Evolutionary conservation across 192 early-diverging fungal genomes (phyloP).

Genomic region (Backusella sp.): DNA sequence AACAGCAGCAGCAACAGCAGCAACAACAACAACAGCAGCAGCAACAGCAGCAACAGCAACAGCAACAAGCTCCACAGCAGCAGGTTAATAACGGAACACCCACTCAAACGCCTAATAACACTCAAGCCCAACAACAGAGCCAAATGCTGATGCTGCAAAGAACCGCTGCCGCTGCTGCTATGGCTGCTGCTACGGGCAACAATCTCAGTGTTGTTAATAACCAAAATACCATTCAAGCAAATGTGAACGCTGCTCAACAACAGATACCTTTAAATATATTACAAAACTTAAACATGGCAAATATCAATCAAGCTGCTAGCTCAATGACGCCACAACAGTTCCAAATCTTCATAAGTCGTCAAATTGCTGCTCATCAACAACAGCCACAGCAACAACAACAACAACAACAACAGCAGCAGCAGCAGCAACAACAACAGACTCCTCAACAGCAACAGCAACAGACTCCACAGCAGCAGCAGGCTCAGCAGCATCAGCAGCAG

Average conservation of each 20-base stretch:
- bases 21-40: neutral
- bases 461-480: no score
- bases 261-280: conserved; percentile 25
- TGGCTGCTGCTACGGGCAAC: conserved; percentile 1
- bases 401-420: neutral
- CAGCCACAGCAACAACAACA: neutral
- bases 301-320: conserved; percentile 9
- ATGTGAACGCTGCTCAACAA: conserved; percentile 11
- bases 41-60: neutral
- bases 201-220: neutral
- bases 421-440: neutral
- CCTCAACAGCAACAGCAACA: no score
- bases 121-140: neutral
- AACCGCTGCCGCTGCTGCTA: conserved; percentile 8
- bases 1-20: neutral
- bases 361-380: conserved; percentile 18
- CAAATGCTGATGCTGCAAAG: conserved; percentile 20
- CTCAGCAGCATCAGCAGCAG: no score
- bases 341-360: conserved; percentile 9
- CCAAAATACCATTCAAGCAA: conserved; percentile 13
- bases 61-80: conserved; percentile 1
- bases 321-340: conserved; percentile 20
- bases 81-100: neutral
- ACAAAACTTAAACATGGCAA: conserved; percentile 19
- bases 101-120: neutral